These are phyloP conservation scores for Diplodia mutila DNA, from an alignment of 2,329 filamentous ascomycete species.

Conservation along the genomic window DNA sequence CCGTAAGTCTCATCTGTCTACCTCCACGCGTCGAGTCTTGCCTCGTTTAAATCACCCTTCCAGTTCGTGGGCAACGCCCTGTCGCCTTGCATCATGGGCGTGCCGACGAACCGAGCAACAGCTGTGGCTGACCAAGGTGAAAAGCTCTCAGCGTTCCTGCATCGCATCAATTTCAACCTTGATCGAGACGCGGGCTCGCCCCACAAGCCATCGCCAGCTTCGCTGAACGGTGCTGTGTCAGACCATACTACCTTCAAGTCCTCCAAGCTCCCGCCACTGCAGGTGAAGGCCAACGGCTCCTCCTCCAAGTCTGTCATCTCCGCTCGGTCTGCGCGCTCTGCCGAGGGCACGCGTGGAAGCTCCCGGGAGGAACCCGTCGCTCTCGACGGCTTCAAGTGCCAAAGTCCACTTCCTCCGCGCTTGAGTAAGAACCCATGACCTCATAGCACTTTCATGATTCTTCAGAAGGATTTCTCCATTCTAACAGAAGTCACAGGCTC, in stretches of 20 bases:
- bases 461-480: neutral
- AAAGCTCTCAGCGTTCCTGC: constrained; percentile 3
- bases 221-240: neutral
- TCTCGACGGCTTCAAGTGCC: neutral
- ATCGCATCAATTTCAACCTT: constrained; percentile 23
- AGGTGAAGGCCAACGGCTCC: neutral
- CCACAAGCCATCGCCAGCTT: neutral
- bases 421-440: neutral
- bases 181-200: neutral
- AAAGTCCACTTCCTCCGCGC: neutral
- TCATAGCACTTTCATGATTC: neutral
- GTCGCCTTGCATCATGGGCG: neutral
- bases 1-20: neutral
- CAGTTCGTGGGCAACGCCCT: neutral
- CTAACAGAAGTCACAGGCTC: neutral
- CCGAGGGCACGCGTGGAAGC: neutral
- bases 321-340: neutral
- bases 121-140: constrained; percentile 15
- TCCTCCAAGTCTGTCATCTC: neutral
- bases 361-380: neutral
- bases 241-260: neutral
- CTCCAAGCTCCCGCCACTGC: neutral
- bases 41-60: neutral
- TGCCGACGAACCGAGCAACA: neutral
- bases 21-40: neutral